Percentiles rank a stretch among this genome's conserved stretches.
Conservation (phyloP, 2,329 filamentous ascomycete genomes). For the Byssochlamys sp. region DNA sequence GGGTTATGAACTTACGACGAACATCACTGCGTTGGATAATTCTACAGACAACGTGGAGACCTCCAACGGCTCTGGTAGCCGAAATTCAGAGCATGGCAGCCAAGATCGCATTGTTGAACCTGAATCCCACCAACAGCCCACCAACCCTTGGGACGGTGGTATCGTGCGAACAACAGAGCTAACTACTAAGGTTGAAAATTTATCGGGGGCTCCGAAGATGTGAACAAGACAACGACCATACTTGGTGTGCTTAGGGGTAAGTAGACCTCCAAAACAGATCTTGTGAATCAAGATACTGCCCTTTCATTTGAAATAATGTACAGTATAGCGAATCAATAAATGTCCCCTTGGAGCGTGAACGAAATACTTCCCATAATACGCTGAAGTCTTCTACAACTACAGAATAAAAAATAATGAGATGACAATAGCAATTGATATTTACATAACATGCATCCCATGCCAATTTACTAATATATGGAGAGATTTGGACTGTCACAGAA, state of each 20-base stretch:
- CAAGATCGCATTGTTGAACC: neutral
- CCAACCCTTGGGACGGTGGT: neutral
- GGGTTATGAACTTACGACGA: neutral
- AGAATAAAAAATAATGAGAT: too few relatives aligned
- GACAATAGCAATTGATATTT: too few relatives aligned
- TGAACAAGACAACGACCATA: neutral
- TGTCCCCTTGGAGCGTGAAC: too few relatives aligned
- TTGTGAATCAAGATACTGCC: neutral
- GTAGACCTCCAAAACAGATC: neutral
- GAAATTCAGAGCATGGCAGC: neutral
- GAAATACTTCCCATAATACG: too few relatives aligned
- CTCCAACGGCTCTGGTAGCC: neutral
- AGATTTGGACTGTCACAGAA: too few relatives aligned
- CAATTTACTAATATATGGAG: too few relatives aligned
- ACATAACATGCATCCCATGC: too few relatives aligned
- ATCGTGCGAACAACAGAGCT: neutral
- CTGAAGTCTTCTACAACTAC: too few relatives aligned
- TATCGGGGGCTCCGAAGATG: neutral
- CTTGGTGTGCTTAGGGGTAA: neutral
- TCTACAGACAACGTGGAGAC: neutral
- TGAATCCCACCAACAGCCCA: neutral
- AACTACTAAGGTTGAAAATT: neutral
- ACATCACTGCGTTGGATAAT: neutral
- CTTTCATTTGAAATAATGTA: too few relatives aligned
- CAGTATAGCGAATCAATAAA: too few relatives aligned